Conservation (phyloP, 192 early-diverging fungal genomes). For the Coemansia sp. region DNA sequence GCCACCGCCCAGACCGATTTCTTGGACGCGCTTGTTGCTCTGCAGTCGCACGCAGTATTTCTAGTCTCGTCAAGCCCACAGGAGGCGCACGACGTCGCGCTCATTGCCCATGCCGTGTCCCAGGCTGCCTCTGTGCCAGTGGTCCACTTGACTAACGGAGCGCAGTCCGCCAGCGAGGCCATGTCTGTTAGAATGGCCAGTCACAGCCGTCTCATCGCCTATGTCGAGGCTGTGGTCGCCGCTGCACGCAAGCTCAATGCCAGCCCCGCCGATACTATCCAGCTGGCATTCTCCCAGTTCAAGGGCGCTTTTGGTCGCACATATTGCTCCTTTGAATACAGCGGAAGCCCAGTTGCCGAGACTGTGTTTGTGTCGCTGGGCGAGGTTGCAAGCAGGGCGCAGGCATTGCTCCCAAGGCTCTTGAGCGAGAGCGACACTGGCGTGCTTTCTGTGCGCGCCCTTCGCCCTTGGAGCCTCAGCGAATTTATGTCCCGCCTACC, state of each 20-base stretch:
- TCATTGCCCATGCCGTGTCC: conserved; percentile 84
- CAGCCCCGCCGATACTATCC: conserved; percentile 17
- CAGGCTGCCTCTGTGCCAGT: conserved; percentile 66
- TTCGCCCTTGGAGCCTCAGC: conserved; percentile 83
- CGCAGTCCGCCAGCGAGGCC: conserved; percentile 60
- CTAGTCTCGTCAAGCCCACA: conserved; percentile 78
- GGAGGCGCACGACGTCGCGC: conserved; percentile 87
- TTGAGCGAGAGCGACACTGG: conserved; percentile 61
- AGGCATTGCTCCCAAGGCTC: conserved; percentile 59
- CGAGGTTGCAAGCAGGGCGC: conserved; percentile 57
- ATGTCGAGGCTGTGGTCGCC: conserved; percentile 33
- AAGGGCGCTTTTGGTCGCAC: conserved; percentile 57
- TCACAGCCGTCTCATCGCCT: conserved; percentile 56
- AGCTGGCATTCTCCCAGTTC: conserved; percentile 51
- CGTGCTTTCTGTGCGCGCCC: conserved; percentile 75
- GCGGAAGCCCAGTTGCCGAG: conserved; percentile 71
- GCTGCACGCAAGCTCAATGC: background rate
- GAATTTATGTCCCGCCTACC: conserved; percentile 76
- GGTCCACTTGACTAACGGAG: conserved; percentile 83
- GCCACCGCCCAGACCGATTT: conserved; percentile 66
- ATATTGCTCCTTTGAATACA: conserved; percentile 85
- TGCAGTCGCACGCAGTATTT: conserved; percentile 79
- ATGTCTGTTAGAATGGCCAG: conserved; percentile 59
- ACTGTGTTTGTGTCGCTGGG: conserved; percentile 83
- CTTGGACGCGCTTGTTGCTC: conserved; percentile 74